Evolutionary conservation across 148 eudicot species (phyloP), one percentile per base, ranked within the genome.

Genomic region (Talinum fruticosum): DNA sequence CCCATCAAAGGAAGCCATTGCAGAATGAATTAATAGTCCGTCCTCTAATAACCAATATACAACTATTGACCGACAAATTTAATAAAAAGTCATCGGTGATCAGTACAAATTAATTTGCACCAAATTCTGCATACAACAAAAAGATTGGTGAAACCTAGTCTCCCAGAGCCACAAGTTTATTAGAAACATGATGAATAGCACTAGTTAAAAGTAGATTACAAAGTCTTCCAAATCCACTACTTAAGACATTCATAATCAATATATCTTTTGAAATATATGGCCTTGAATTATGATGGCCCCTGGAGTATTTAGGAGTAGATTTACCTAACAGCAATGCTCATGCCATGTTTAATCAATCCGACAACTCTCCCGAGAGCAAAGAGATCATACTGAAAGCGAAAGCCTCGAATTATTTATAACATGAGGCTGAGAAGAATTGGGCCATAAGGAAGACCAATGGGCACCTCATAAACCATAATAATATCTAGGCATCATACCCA

Each of bases 51-150:
- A 49, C 74, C 59, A 57, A 82, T 34, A 29, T 45, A 78, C 41
- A 53, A 44, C 7, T 30, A 66, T 34, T 24, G 41, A 61, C 59
- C 34, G 3, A n/a, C 45, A n/a, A 35, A 76, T 68, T n/a, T 34
- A 24, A 41, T 14, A 51, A 73, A n/a, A 74, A 32, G 62, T 53
- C 59, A 71, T 53, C 57, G 8, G 44, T 38, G 1, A 10, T 10
- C 44, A 72, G 74, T 54, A 77, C 70, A 0, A 21, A 66, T 21
- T 49, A 78, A n/a, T 47, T 21, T 73, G 72, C 76, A 29, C 72
- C 62, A 51, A 74, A 77, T 72, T 72, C 73, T 57, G 49, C 84
- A 77, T 78, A 37, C 57, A 64, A 77, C 80, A 81, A 77, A 81
- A 73, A 38, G 67, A 69, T 71, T 75, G 75, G 75, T 54, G 59